phyloP scores from a whole-genome alignment of 495 filamentous ascomycete genomes.

The Baudoinia panamericana region DNA sequence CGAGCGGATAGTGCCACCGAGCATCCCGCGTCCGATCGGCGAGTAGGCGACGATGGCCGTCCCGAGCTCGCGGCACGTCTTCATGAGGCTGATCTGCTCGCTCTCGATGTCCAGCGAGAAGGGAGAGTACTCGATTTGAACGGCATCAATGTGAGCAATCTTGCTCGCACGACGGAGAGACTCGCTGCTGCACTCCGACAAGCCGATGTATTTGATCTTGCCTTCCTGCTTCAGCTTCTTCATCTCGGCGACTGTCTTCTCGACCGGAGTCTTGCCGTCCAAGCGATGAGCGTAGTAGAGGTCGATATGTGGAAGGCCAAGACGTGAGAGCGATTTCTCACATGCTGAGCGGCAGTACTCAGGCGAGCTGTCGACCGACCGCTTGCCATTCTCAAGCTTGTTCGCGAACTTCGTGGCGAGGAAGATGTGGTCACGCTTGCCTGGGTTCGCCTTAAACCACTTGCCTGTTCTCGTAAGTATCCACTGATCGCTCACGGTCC shows the following conservation, averaged over 20 bases:
- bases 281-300: conserved; percentile 49
- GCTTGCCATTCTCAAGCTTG: conserved; percentile 8
- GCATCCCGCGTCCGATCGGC: conserved; percentile 42
- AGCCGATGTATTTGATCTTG: conserved; percentile 47
- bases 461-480: conserved; percentile 7
- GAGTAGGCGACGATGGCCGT: conserved; percentile 47
- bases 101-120: conserved; percentile 47
- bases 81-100: conserved; percentile 34
- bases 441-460: conserved; percentile 23
- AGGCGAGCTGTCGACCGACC: conserved; percentile 15
- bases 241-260: conserved; percentile 47
- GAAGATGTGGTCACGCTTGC: conserved; percentile 25
- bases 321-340: conserved; percentile 17
- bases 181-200: conserved; percentile 41
- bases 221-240: conserved; percentile 33
- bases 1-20: conserved; percentile 38
- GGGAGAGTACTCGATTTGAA: conserved; percentile 50
- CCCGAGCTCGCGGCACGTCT: conserved; percentile 48
- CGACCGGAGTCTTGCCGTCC: conserved; percentile 44
- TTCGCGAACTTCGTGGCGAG: conserved; percentile 26
- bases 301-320: conserved; percentile 22
- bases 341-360: conserved; percentile 22
- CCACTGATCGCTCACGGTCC: not conserved
- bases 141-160: conserved; percentile 44
- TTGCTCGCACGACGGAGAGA: conserved; percentile 48